Conservation (phyloP, 2,329 filamentous ascomycete genomes). For the Diaporthe velutina region DNA sequence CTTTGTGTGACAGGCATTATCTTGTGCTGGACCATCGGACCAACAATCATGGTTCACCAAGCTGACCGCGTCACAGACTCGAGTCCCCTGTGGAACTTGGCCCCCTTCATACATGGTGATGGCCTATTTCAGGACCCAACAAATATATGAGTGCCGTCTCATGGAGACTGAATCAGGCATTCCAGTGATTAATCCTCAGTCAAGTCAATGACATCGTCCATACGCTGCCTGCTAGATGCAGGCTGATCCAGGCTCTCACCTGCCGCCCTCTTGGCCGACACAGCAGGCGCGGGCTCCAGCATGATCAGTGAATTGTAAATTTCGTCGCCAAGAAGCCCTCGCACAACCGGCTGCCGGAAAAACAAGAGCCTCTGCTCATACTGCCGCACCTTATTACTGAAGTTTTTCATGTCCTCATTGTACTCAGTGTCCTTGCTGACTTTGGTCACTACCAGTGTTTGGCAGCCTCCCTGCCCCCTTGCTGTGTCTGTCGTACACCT, state of each 20-base stretch:
- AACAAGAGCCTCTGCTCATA: constrained; percentile 2
- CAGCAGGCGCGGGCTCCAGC: not conserved
- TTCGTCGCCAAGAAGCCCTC: not conserved
- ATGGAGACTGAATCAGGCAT: not conserved
- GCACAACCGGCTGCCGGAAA: not conserved
- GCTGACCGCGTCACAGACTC: too few relatives aligned
- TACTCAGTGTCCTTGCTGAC: not conserved
- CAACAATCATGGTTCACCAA: not conserved
- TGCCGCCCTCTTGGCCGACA: not conserved
- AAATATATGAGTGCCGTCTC: not conserved
- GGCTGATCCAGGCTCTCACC: not conserved
- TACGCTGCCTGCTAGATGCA: not conserved
- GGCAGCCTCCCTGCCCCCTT: not conserved
- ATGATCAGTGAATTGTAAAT: not conserved
- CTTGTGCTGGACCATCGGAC: too few relatives aligned
- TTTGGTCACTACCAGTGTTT: constrained; percentile 1
- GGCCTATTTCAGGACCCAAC: not conserved
- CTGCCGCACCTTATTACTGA: not conserved
- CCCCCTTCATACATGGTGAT: too few relatives aligned
- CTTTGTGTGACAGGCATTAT: too few relatives aligned
- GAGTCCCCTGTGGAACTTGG: too few relatives aligned
- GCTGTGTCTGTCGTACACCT: not conserved
- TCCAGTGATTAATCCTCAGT: not conserved
- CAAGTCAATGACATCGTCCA: constrained; percentile 2
- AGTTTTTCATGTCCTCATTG: not conserved